phyloP scores from a whole-genome alignment of 2,329 filamentous ascomycete species.

The Aureobasidium lini region DNA sequence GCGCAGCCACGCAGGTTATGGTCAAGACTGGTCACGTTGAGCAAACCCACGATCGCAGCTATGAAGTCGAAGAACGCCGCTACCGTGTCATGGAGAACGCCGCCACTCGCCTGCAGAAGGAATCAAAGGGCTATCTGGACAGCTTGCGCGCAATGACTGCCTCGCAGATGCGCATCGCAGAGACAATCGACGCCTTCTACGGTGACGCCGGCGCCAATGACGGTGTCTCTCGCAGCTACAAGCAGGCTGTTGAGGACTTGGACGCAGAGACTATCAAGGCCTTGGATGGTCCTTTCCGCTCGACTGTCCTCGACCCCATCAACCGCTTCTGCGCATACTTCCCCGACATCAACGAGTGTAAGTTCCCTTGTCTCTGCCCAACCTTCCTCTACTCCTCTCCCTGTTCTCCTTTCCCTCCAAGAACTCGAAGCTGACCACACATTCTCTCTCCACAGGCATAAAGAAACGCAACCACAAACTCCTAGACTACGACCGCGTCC shows the following conservation, averaged over 20 bases:
- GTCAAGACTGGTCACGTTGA: slow-evolving; percentile 99
- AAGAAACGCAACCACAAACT: slow-evolving; percentile 99
- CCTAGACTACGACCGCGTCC: slow-evolving; percentile 93
- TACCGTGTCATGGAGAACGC: slow-evolving; percentile 97
- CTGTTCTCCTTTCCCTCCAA: background rate
- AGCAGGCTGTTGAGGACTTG: slow-evolving; percentile 94
- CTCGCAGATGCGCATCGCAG: slow-evolving; percentile 97
- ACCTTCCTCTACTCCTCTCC: background rate
- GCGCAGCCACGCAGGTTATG: slow-evolving; percentile 98
- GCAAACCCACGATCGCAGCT: slow-evolving; percentile 96
- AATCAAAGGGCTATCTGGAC: slow-evolving; percentile 96
- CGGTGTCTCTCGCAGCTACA: slow-evolving; percentile 93
- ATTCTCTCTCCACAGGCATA: slow-evolving; percentile 52
- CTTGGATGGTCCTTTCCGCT: slow-evolving; percentile 88
- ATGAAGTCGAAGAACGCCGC: slow-evolving; percentile 86
- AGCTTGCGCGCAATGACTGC: slow-evolving; percentile 97
- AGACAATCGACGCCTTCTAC: slow-evolving; percentile 99
- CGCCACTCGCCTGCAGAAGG: slow-evolving; percentile 85
- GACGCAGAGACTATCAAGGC: slow-evolving; percentile 99
- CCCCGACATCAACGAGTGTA: slow-evolving; percentile 96
- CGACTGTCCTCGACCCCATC: slow-evolving; percentile 92
- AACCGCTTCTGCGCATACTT: slow-evolving; percentile 96
- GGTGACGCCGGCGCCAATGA: slow-evolving; percentile 91
- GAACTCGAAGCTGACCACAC: background rate
- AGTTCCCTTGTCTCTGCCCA: slow-evolving; percentile 21